Base-by-base conservation (phyloP, 306 rosid genomes). In the Cucurbita maxima region DNA sequence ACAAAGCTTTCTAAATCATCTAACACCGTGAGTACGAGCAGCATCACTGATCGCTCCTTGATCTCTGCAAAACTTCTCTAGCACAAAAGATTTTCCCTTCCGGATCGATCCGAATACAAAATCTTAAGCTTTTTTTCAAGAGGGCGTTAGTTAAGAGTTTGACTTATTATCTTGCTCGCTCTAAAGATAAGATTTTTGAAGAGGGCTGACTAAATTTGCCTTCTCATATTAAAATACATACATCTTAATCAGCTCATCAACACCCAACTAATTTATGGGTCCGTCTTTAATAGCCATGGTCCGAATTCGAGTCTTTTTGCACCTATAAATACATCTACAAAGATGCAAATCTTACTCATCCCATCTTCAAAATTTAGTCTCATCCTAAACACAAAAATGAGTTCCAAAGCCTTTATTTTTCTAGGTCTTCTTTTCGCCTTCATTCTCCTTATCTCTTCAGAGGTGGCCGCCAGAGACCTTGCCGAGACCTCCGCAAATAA, bases 401-500 rank as follows among this genome's bases (percentile, higher is more conserved):
- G 40, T 58, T 75, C 79, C 18, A 69, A 38, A 30, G 47, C 43
- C 55, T 45, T 63, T 12, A 36, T 30, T 52, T 63, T 78, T 34
- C 12, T 63, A 1, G 76, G 79, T 54, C 72, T 90, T 53, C 14
- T 73, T 12, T 72, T 81, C 45, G 86, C 87, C 59, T 19, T 88
- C 67, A 43, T 80, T 38, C 67, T 83, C 44, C 72, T 76, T 64
- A 30, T 83, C 60, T 78, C 81, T 20, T 80, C 82, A 0, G 60
- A 76, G 16, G 76, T 75, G 34, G 76, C 77, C 6, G 74, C 72
- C 0, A 82, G 84, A 8, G 84, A 85, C 48, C 43, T 77, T 0
- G 75, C 83, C 0, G 47, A 72, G 48, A 62, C 75, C 47, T 22
- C 64, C 59, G n/a, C 30, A 12, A 54, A 58, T 20, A 73, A 48